Percentiles rank a stretch among this genome's conserved stretches.
Evolutionary conservation across 257 asterid species (phyloP).

Genomic region (Euphrasia confusa): DNA sequence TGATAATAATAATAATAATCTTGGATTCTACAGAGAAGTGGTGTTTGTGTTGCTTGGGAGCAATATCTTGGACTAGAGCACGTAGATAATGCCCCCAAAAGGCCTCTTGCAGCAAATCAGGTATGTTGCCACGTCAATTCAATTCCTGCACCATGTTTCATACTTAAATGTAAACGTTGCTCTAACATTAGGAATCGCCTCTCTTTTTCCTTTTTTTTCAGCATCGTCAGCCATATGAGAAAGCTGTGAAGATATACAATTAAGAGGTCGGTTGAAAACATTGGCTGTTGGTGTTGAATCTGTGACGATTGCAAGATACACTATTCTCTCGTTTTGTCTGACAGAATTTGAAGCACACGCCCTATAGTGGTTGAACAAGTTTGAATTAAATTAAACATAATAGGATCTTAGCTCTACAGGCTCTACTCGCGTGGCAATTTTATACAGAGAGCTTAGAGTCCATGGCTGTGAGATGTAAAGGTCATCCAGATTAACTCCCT

Average conservation of each 20-base stretch:
- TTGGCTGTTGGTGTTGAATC: constrained; percentile 15
- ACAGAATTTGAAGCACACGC: constrained; percentile 2
- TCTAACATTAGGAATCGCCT: constrained; percentile 16
- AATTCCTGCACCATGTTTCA: constrained; percentile 2
- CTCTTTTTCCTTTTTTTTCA: constrained; percentile 21
- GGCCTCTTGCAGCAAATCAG: constrained; percentile 42
- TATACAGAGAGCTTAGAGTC: constrained; percentile 3
- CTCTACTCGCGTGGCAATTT: constrained; percentile 6
- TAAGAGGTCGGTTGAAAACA: constrained; percentile 20
- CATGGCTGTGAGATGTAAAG: constrained; percentile 11
- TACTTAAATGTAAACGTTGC: background rate
- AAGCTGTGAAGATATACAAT: constrained; percentile 43
- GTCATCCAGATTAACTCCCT: constrained; percentile 3
- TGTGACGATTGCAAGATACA: constrained; percentile 12
- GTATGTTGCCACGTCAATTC: constrained; percentile 26
- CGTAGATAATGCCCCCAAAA: constrained; percentile 40
- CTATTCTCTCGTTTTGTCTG: constrained; percentile 3
- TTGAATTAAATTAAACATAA: constrained; percentile 3
- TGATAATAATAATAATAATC: constrained; percentile 7
- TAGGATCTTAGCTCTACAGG: constrained; percentile 3
- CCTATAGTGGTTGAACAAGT: constrained; percentile 1
- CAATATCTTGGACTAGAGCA: constrained; percentile 66
- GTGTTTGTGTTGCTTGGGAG: constrained; percentile 42
- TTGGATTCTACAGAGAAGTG: constrained; percentile 34
- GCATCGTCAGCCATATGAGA: constrained; percentile 35